A percentile compares a stretch with the other conserved stretches of the same genome.
These are phyloP conservation scores for Tricholoma saponaceum DNA, from an alignment of 768 basidiomycete genomes.

Conservation along the genomic window DNA sequence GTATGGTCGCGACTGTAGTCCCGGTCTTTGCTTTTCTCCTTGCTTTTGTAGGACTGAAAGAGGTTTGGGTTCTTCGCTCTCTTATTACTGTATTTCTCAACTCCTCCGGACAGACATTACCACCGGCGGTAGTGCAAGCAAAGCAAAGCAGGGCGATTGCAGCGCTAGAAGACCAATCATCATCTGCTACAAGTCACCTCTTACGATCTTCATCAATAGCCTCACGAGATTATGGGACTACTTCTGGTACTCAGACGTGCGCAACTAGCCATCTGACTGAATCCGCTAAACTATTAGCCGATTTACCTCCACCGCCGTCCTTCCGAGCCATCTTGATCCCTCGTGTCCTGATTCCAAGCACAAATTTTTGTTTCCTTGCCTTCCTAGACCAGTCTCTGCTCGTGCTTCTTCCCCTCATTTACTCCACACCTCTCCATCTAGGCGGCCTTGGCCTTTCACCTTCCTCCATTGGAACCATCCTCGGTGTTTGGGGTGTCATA, in stretches of 20 bases:
- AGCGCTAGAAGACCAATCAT: too few species aligned
- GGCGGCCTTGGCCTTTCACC: slow-evolving; percentile 67
- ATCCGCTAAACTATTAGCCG: slow-evolving; percentile 4
- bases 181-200: too few species aligned
- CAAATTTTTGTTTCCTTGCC: slow-evolving; percentile 52
- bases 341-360: slow-evolving; percentile 45
- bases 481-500: slow-evolving; percentile 45
- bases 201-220: too few species aligned
- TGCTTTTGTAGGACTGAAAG: slow-evolving; percentile 43
- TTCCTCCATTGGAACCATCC: slow-evolving; percentile 50
- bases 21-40: slow-evolving; percentile 41
- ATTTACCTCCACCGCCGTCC: slow-evolving; percentile 27
- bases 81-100: neutral
- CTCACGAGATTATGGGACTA: too few species aligned
- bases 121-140: too few species aligned
- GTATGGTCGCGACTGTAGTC: slow-evolving; percentile 49
- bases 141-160: neutral
- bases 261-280: too few species aligned
- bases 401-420: slow-evolving; percentile 60
- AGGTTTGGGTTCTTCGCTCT: slow-evolving; percentile 19
- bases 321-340: slow-evolving; percentile 39
- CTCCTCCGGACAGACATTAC: neutral
- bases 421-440: slow-evolving; percentile 53
- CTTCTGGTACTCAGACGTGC: too few species aligned
- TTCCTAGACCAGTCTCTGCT: slow-evolving; percentile 54